Evolutionary conservation across 768 basidiomycete genomes (phyloP).

Genomic region (Omphalotus guepiniiformis): DNA sequence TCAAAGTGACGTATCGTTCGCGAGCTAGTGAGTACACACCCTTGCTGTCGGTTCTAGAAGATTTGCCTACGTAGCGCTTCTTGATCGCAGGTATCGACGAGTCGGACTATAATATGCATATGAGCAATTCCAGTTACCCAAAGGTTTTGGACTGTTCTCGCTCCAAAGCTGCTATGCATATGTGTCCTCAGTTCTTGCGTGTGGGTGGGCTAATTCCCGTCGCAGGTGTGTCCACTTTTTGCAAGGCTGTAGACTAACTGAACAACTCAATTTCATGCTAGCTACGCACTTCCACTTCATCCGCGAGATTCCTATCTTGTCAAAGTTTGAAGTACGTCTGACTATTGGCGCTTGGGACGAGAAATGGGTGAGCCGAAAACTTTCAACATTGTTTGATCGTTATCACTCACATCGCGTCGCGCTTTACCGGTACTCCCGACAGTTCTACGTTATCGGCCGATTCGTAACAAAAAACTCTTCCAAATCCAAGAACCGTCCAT

Average conservation of each 20-base stretch:
- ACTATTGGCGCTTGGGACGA: constrained; percentile 63
- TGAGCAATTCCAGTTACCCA: constrained; percentile 12
- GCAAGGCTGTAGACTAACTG: not conserved
- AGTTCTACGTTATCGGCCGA: constrained; percentile 6
- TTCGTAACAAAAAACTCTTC: constrained; percentile 3
- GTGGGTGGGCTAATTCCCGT: constrained; percentile 62
- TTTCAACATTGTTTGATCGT: not conserved
- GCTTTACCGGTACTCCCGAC: not conserved
- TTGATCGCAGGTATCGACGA: constrained; percentile 9
- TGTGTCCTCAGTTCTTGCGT: constrained; percentile 55
- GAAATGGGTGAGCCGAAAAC: constrained; percentile 70
- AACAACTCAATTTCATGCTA: constrained; percentile 16
- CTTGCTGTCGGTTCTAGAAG: not conserved
- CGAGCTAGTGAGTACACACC: constrained; percentile 2
- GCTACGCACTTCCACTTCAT: constrained; percentile 68
- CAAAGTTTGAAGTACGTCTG: constrained; percentile 57
- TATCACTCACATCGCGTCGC: not conserved
- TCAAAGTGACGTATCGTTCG: constrained; percentile 1
- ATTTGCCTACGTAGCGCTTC: not conserved
- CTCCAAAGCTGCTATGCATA: constrained; percentile 40
- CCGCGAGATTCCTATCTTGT: constrained; percentile 63
- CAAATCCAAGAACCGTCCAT: not conserved
- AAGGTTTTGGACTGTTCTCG: constrained; percentile 39
- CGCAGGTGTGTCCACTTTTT: constrained; percentile 30
- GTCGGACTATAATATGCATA: constrained; percentile 12